Evolutionary conservation across 768 basidiomycete genomes (phyloP).

Genomic region (Mycena maculata): DNA sequence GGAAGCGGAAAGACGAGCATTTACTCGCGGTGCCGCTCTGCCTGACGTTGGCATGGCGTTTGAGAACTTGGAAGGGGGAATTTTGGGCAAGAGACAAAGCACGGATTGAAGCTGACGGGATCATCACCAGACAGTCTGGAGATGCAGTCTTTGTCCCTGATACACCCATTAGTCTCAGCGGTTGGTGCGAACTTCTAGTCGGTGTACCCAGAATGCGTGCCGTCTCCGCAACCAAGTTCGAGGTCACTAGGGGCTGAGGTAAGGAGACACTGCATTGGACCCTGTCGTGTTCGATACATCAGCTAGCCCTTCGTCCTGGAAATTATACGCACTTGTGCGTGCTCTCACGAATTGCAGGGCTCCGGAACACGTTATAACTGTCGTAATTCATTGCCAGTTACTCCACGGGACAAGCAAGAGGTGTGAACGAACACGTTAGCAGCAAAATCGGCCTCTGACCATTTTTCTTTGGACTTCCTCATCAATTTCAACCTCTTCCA

Average conservation of each 20-base stretch:
- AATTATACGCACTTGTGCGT: constrained; percentile 52
- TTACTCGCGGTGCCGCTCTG: constrained; percentile 51
- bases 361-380: constrained; percentile 64
- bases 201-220: constrained; percentile 51
- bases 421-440: constrained; percentile 59
- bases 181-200: background rate
- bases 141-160: constrained; percentile 53
- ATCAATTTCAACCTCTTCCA: constrained; percentile 59
- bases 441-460: constrained; percentile 66
- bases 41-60: constrained; percentile 49
- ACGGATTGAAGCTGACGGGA: constrained; percentile 52
- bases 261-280: constrained; percentile 62
- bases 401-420: background rate
- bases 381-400: background rate
- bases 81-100: constrained; percentile 55
- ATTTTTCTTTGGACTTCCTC: constrained; percentile 57
- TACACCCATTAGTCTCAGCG: background rate
- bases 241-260: constrained; percentile 53
- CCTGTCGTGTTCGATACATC: constrained; percentile 41
- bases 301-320: constrained; percentile 1
- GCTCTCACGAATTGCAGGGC: constrained; percentile 55
- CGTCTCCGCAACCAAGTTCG: constrained; percentile 43
- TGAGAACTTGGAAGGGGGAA: constrained; percentile 62
- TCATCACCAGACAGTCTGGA: constrained; percentile 63
- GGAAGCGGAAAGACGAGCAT: constrained; percentile 62